Percentiles rank a stretch among this genome's conserved stretches.
Conservation (phyloP, 129 eudicot species). For the Artemisia argyi region DNA sequence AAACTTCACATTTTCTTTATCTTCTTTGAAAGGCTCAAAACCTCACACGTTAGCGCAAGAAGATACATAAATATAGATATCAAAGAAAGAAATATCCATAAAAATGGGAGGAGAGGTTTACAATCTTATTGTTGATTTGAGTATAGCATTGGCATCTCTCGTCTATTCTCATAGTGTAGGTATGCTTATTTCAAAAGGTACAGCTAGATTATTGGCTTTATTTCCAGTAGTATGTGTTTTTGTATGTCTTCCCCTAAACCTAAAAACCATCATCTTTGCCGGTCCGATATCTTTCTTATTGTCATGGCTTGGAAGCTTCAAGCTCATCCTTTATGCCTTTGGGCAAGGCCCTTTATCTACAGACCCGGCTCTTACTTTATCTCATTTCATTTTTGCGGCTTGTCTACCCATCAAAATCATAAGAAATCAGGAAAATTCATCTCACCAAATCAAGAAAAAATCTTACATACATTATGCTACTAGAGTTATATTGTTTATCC, state of each 20-base stretch:
- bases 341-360: constrained; percentile 48
- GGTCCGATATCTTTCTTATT: constrained; percentile 51
- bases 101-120: constrained; percentile 47
- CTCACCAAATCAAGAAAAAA: constrained; percentile 9
- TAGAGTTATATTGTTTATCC: constrained; percentile 23
- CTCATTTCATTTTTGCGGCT: constrained; percentile 44
- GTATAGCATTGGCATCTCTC: constrained; percentile 31
- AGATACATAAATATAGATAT: no score
- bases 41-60: no score
- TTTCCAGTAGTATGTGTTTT: constrained; percentile 54
- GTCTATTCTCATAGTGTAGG: constrained; percentile 35
- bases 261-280: constrained; percentile 38
- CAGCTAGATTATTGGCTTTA: constrained; percentile 27
- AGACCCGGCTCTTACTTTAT: constrained; percentile 33
- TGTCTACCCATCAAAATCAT: constrained; percentile 48
- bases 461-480: constrained; percentile 13
- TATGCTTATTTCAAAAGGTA: constrained; percentile 39
- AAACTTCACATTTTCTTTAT: no score
- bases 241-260: constrained; percentile 43
- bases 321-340: constrained; percentile 56
- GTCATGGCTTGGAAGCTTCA: constrained; percentile 66
- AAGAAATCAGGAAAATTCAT: constrained; percentile 1
- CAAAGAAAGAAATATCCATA: neutral
- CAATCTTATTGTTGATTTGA: constrained; percentile 43
- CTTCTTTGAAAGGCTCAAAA: no score